Evolutionary conservation across 805 yeast species (phyloP), one percentile per base, ranked within the genome.

Genomic region (Candida berthetii): DNA sequence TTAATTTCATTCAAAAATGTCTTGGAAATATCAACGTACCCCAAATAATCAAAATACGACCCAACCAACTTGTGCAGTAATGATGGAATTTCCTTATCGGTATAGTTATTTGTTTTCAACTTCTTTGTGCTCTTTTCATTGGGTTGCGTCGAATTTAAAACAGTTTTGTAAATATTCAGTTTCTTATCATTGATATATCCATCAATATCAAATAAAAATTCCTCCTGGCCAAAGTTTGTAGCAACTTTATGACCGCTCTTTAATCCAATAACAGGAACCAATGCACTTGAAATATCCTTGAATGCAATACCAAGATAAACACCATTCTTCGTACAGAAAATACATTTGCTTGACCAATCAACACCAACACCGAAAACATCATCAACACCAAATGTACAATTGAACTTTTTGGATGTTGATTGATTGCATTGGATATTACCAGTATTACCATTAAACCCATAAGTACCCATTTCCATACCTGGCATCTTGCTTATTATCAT

Each of bases 361-460:
- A 88, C 71, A 4, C 96, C 96, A 60, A 90, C 83, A 0, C 97
- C 97, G 47, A 90, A 71, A 3, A 75, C 67, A 59, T 88, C 96
- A 18, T 72, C 72, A 29, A 63, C 55, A 0, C 80, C 76, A 57
- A 74, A 81, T 25, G 57, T 62, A 33, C 72, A 69, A 2, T 69
- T 68, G 39, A 64, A 69, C 19, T 60, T 64, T 35, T 64, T 65
- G 14, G 66, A 60, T 3, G 65, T 56, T 11, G 66, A 64, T 37
- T 67, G 70, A 39, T 66, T 58, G 19, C 65, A 58, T 27, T 57
- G 53, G 13, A 67, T 60, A 18, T 60, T 55, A 0, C 82, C 83
- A 39, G 72, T 76, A 44, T 65, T 72, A 6, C 81, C 76, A 49
- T 69, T 76, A 50, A 71, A 73, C 0, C 78, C 79, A 66, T 73